Evolutionary conservation across 129 eudicot species (phyloP), one percentile per base, ranked within the genome.

Genomic region (Artemisia annua): DNA sequence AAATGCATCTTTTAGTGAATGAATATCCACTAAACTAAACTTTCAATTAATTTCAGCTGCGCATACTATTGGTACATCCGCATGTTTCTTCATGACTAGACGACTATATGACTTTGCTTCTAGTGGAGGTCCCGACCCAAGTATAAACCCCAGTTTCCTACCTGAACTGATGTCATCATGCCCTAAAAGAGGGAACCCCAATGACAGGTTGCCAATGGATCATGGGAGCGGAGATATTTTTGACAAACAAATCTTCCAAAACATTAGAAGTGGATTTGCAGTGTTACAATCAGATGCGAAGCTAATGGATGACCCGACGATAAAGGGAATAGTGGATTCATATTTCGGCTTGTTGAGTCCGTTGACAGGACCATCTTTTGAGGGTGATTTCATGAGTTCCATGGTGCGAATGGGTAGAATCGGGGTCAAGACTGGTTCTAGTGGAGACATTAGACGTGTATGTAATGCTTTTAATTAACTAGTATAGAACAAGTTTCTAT

Each of bases 1-100:
- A 28, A 35, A 48, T 11, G 30, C 48, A 19, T 60, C 11, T 72
- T 3, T 3, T 28, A 28, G 3, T 28, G 3, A 28, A 28, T 28
- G 30, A 28, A 28, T 28, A 28, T 28, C 30, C 30, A 28, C 3
- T 28, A 28, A 28, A 4, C 30, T 63, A 14, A 13, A 32, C 35
- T 13, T 8, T 1, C 10, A 19, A 20, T 18, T 0, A 18, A 16
- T 78, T 78, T 53, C 78, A 89, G 98, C 87, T 68, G 96, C 96
- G 20, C 98, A 92, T 66, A 87, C 95, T 13, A 86, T 92, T 39
- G 98, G 98, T 32, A 85, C 91, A 48, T 69, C 96, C 0, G 91
- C 92, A 17, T 92, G 98, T 73, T 82, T 87, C 89, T 86, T 83
- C 82, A 83, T 92, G 89, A 63, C 62, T 14, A 67, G 70, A 0